A percentile compares a stretch with the other conserved stretches of the same genome.
These are phyloP conservation scores for Larix kaempferi DNA, from an alignment of 75 land plant species.

Conservation along the genomic window DNA sequence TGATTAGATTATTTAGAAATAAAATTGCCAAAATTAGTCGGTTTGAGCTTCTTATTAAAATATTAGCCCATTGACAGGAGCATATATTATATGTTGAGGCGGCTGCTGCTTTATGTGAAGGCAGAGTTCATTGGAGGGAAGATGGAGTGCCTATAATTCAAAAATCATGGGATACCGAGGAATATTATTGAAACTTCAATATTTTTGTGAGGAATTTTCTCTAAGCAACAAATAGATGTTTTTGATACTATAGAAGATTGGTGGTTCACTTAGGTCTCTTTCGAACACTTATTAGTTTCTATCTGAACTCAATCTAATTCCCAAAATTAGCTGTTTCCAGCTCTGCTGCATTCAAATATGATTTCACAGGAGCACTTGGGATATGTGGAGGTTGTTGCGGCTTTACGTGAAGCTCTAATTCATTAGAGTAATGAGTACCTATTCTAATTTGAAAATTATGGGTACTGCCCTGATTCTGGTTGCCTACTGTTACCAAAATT, in stretches of 20 bases:
- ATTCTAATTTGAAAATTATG: too few relatives aligned
- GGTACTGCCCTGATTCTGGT: too few relatives aligned
- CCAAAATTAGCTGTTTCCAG: too few relatives aligned
- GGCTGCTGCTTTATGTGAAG: constrained; percentile 79
- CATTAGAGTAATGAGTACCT: constrained; percentile 65
- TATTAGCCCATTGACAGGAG: constrained; percentile 40
- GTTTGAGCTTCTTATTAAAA: not conserved
- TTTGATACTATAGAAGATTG: too few relatives aligned
- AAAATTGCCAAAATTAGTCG: not conserved
- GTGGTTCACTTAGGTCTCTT: too few relatives aligned
- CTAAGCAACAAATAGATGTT: too few relatives aligned
- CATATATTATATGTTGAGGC: constrained; percentile 75
- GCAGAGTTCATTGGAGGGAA: constrained; percentile 74
- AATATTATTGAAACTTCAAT: constrained; percentile 18
- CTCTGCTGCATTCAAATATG: too few relatives aligned
- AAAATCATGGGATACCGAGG: constrained; percentile 45
- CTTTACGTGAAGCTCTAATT: constrained; percentile 79
- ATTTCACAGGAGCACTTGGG: constrained; percentile 86
- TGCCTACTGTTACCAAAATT: too few relatives aligned
- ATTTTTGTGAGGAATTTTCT: too few relatives aligned
- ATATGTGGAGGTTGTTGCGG: constrained; percentile 73
- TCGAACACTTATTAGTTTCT: too few relatives aligned
- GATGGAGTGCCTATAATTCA: constrained; percentile 89
- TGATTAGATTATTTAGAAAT: too few relatives aligned
- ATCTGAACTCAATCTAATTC: too few relatives aligned